Conservation (phyloP, 176 grass and related monocot species). For the Stipa capillata region DNA sequence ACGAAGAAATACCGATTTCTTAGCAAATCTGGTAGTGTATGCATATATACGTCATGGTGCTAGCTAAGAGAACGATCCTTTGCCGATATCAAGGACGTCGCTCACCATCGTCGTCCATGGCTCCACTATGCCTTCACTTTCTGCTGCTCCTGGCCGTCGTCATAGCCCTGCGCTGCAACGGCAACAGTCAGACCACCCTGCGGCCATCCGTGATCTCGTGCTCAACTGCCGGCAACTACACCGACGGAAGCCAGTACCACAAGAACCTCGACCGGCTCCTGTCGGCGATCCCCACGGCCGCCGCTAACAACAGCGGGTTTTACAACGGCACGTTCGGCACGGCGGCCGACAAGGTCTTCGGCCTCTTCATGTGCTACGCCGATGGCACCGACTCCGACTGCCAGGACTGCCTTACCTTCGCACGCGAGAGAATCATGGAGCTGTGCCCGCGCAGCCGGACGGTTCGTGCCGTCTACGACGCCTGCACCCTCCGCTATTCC, state of each 20-base stretch:
- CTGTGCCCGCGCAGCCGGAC: not conserved
- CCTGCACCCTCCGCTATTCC: not conserved
- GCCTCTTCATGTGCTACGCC: conserved; percentile 34
- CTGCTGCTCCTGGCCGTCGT: not conserved
- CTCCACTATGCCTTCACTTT: not conserved
- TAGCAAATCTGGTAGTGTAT: no score
- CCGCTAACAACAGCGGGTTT: not conserved
- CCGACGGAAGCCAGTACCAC: conserved; percentile 4
- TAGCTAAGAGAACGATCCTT: no score
- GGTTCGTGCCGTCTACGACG: not conserved
- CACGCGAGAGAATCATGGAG: not conserved
- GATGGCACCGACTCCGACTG: not conserved
- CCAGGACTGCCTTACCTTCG: not conserved
- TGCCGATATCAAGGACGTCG: no score
- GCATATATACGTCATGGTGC: no score
- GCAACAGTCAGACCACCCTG: not conserved
- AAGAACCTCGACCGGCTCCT: conserved; percentile 29
- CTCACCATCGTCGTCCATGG: not conserved
- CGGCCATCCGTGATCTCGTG: not conserved
- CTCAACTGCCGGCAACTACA: conserved; percentile 21
- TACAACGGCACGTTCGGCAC: not conserved
- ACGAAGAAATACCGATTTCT: no score
- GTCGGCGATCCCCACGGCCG: not conserved
- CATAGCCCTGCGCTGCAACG: accelerated
- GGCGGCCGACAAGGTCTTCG: not conserved